These are phyloP conservation scores for Leccinum angustisporum DNA, from an alignment of 1,284 basidiomycete species.

Conservation along the genomic window DNA sequence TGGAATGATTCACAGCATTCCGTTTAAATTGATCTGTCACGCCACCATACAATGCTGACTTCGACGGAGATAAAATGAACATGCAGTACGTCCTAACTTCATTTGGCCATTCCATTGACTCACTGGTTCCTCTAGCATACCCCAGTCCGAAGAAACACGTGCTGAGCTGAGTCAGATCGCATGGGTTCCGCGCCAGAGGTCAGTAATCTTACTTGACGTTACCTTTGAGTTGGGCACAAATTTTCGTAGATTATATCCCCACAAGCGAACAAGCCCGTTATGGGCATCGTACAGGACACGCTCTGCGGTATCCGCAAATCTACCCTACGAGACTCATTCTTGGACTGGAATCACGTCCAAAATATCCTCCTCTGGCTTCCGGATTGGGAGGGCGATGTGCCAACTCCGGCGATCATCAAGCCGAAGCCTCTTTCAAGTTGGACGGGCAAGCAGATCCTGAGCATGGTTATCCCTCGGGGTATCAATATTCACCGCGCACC, in stretches of 20 bases:
- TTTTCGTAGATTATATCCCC: conserved; percentile 88
- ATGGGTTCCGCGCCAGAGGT: conserved; percentile 98
- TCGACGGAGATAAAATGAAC: conserved; percentile 99
- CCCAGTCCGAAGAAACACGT: conserved; percentile 98
- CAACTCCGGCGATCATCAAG: conserved; percentile 92
- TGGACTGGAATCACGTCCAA: conserved; percentile 94
- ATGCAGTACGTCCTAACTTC: conserved; percentile 76
- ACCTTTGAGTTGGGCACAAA: background rate
- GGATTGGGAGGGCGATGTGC: conserved; percentile 94
- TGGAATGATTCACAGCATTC: conserved; percentile 62
- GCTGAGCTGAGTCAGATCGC: conserved; percentile 98
- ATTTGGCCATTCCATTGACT: conserved; percentile 5
- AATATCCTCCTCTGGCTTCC: conserved; percentile 98
- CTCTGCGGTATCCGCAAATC: conserved; percentile 98
- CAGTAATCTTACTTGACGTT: conserved; percentile 21
- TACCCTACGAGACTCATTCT: conserved; percentile 90
- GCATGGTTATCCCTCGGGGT: conserved; percentile 91
- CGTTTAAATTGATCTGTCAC: conserved; percentile 95
- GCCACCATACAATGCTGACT: conserved; percentile 94
- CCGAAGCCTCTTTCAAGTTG: conserved; percentile 84
- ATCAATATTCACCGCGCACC: conserved; percentile 90
- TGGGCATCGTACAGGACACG: conserved; percentile 99
- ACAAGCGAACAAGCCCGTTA: conserved; percentile 99
- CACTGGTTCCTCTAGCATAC: conserved; percentile 59
- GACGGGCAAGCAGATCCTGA: conserved; percentile 97